Base-by-base conservation (phyloP, 176 grass and related monocot species). In the Oryza meridionalis region DNA sequence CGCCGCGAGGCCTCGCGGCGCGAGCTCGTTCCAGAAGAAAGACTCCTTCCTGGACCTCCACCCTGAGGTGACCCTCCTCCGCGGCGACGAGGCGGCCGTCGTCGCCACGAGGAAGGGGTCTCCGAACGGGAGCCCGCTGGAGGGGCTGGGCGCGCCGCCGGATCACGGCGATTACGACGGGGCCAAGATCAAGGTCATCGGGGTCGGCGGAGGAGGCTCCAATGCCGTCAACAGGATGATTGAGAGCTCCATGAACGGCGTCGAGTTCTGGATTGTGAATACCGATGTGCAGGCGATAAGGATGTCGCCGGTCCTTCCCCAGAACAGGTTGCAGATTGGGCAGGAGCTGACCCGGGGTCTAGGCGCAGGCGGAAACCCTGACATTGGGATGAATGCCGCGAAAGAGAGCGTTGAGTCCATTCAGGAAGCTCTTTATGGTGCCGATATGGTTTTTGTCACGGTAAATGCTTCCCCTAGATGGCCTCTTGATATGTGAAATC, bases 391-490 rank as follows among this genome's bases (percentile, higher is more conserved):
- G 94, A 90, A 94, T 92, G 94, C 94, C 0, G 91, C 94, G 0
- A 92, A 92, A 80, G 94, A 97, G 72, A 97, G 94, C 25, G 76
- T 76, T 26, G 89, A 92, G 68, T 92, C 82, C n/a, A 94, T 97
- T 53, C 84, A 97, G 71, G 91, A 94, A 70, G 87, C 94, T 2
- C 82, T 94, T 37, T 53, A 67, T 15, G 94, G 87, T 26, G 65
- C 94, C 78, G 94, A 97, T 61, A 97, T 97, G 94, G 85, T 97
- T 84, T 97, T 97, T 67, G 94, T 97, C 22, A 97, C 94, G 78
- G 94, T 94, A 94, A 84, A 58, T 87, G 35, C 1, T 44, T 3
- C 49, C 31, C n/a, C 26, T 33, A 35, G 29, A 75, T 71, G 40
- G 26, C n/a, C 79, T 73, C 27, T 86, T 74, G 6, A 25, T 64